Conservation (phyloP, 2,329 filamentous ascomycete genomes). For the Epichloe gansuensis region DNA sequence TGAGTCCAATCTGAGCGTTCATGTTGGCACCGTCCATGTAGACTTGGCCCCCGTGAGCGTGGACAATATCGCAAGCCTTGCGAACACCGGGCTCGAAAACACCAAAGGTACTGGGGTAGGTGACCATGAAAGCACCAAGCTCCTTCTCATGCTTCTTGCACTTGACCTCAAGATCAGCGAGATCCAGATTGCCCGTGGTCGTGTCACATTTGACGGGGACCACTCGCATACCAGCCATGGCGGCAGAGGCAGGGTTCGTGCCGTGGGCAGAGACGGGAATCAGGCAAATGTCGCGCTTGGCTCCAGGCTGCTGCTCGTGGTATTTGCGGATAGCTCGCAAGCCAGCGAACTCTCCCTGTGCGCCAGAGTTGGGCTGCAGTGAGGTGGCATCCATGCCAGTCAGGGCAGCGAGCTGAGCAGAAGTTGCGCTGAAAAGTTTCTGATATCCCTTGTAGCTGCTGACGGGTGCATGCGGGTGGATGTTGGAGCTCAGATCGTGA, state of each 20-base stretch:
- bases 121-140: conserved; percentile 90
- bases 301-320: conserved; percentile 52
- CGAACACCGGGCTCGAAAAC: conserved; percentile 88
- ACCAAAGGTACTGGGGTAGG: conserved; percentile 88
- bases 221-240: conserved; percentile 92
- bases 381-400: conserved; percentile 86
- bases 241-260: conserved; percentile 87
- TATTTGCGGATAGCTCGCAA: conserved; percentile 79
- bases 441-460: conserved; percentile 55
- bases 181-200: conserved; percentile 77
- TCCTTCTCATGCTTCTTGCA: conserved; percentile 78
- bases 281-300: conserved; percentile 78
- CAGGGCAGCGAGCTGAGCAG: conserved; percentile 63
- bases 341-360: conserved; percentile 89
- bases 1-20: conserved; percentile 94
- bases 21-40: conserved; percentile 99
- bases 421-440: conserved; percentile 58
- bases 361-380: conserved; percentile 88
- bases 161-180: conserved; percentile 74
- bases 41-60: conserved; percentile 79
- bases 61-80: conserved; percentile 72
- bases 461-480: conserved; percentile 67
- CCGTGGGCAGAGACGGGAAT: conserved; percentile 93
- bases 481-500: conserved; percentile 58
- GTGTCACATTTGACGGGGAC: conserved; percentile 84